Base-by-base conservation (phyloP, 106 monocot genomes). In the Posidonia australis region DNA sequence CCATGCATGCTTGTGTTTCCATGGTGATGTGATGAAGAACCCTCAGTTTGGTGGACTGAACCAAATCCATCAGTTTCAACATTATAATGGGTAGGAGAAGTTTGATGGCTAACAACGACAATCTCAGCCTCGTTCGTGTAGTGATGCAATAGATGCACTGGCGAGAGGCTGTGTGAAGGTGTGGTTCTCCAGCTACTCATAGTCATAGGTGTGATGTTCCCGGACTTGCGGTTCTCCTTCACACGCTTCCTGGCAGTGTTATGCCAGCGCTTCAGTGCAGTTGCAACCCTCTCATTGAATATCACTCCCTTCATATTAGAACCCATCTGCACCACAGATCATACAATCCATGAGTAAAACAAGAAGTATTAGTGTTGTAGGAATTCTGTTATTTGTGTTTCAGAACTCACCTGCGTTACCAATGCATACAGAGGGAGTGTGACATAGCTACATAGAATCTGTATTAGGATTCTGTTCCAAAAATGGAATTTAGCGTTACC, bases 371-470 rank as follows among this genome's bases (percentile, higher is more conserved):
- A 21, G 13, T 12, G 21, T 56, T 56, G 4, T 27, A 27, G 14
- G 30, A 10, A 0, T 29, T 23, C n/a, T 19, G 0, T 21, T 24
- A 2, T 51, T 29, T 30, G 13, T 67, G 16, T 17, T 21, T 13
- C 1, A 16, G 21, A 43, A 11, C 21, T 32, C 59, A 74, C 79
- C 79, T 79, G 79, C 16, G 69, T 74, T 42, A 79, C 79, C 54
- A 79, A 54, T 9, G 79, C 70, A 31, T 79, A 79, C 28, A 74
- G 79, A 32, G 79, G 78, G 18, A 78, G 72, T 0, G 72, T 78
- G 18, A 73, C 78, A 46, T 78, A 78, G 62, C 78, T 78, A 46
- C 78, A 78, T 0, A 78, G 55, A 17, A 78, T 62, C 55, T 78
- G 78, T 10, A 68, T 49, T 27, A 73, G 17, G 54, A 78, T 16